Evolutionary conservation across 352 stramenopile genomes (phyloP), one percentile per base, ranked within the genome.

Genomic region (Aphanomyces cochlioides): DNA sequence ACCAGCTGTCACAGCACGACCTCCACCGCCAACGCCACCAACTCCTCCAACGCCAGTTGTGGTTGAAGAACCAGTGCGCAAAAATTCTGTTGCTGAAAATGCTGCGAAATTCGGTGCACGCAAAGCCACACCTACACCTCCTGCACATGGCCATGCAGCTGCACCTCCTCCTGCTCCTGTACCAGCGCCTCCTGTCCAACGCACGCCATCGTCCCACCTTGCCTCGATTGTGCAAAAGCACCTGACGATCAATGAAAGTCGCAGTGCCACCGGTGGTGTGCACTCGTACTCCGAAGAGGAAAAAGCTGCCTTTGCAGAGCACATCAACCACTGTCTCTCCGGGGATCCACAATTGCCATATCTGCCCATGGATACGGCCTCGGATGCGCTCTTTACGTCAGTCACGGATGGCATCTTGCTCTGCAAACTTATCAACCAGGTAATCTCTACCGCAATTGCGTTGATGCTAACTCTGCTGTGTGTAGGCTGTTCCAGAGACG

Each of bases 271-370:
- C 5, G 87, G 85, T 43, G 84, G 87, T 17, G 57, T 92, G 12
- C 89, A 96, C 73, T 93, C 89, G 71, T 96, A 93, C 74, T 95
- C 88, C 28, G 85, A 95, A 64, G 92, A 97, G 71, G 92, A 98
- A 61, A 94, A 87, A 0, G 79, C 81, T 5, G 88, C 88, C 13
- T 98, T 98, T 73, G 95, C 92, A 4, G 81, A 96, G 78, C 91
- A 97, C 73, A 94, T 98, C 72, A 98, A 97, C 78, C 95, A 96
- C 70, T 87, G 78, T 36, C 69, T 98, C 47, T 69, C 78, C 4
- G 59, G 79, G 8, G 90, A 96, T 63, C 73, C 76, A 40, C 85
- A 92, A 41, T 74, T 96, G 10, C 74, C 77, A 1, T 63, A 73
- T 12, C 73, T 97, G 54, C 90, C 90, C 2, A 94, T 97, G 66